phyloP scores from a whole-genome alignment of 2,329 filamentous ascomycete genomes.

The Bipolaris bicolor region DNA sequence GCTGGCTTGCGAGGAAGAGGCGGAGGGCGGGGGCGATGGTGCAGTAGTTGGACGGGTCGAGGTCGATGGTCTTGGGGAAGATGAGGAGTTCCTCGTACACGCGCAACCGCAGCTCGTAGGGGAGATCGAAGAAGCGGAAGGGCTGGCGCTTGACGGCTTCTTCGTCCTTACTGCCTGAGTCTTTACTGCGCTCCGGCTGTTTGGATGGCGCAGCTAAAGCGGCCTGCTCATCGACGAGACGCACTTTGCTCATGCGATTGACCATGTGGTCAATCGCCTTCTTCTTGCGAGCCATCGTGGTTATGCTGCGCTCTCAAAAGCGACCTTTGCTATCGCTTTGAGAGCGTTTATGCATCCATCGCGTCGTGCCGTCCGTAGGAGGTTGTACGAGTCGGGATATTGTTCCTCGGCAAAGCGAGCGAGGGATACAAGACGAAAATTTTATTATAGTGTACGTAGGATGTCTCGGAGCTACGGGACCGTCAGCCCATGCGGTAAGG shows the following conservation, averaged over 20 bases:
- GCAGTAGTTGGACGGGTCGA: conserved; percentile 70
- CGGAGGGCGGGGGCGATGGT: conserved; percentile 65
- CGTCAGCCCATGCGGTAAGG: conserved; percentile 38
- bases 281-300: conserved; percentile 28
- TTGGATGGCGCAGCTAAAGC: not conserved
- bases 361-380: conserved; percentile 27
- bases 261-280: conserved; percentile 37
- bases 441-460: conserved; percentile 4
- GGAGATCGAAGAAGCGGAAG: conserved; percentile 61
- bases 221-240: conserved; percentile 20
- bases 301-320: conserved; percentile 29
- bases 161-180: conserved; percentile 6
- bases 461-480: conserved; percentile 49
- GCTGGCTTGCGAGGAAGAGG: conserved; percentile 67
- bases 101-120: conserved; percentile 59
- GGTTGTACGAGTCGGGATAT: conserved; percentile 13
- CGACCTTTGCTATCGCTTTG: conserved; percentile 41
- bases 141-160: conserved; percentile 21
- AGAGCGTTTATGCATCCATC: conserved; percentile 53
- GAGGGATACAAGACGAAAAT: conserved; percentile 15
- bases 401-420: conserved; percentile 5
- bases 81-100: conserved; percentile 57
- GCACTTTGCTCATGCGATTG: conserved; percentile 33
- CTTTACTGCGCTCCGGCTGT: not conserved
- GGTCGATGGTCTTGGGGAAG: conserved; percentile 65